A percentile compares a stretch with the other conserved stretches of the same genome.
Evolutionary conservation across 306 rosid species (phyloP).

Genomic region (Mucuna pruriens): DNA sequence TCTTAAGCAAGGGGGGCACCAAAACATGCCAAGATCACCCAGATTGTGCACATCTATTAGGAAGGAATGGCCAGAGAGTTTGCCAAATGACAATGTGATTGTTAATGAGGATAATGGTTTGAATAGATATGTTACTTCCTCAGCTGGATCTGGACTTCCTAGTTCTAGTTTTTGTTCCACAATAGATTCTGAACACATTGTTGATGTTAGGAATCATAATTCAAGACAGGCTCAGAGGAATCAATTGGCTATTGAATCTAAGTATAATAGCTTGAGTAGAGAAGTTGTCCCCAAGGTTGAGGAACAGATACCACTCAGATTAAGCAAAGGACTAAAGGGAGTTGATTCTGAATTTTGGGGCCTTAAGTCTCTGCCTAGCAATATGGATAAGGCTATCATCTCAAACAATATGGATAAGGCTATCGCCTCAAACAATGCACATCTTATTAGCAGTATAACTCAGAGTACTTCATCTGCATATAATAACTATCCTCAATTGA

Average conservation of each 20-base stretch:
- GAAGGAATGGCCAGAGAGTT: slow-evolving; percentile 44
- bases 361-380: slow-evolving; percentile 37
- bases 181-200: slow-evolving; percentile 40
- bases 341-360: slow-evolving; percentile 39
- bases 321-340: slow-evolving; percentile 48
- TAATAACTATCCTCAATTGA: slow-evolving; percentile 47
- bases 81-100: slow-evolving; percentile 33
- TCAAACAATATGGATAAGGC: slow-evolving; percentile 44
- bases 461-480: slow-evolving; percentile 43
- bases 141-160: slow-evolving; percentile 50
- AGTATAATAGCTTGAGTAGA: slow-evolving; percentile 37
- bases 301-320: slow-evolving; percentile 46
- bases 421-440: slow-evolving; percentile 45
- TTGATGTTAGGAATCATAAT: slow-evolving; percentile 38
- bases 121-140: slow-evolving; percentile 41
- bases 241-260: slow-evolving; percentile 42
- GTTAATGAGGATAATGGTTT: slow-evolving; percentile 46
- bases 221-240: slow-evolving; percentile 41
- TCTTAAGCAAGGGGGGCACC: slow-evolving; percentile 30
- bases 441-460: slow-evolving; percentile 17
- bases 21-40: slow-evolving; percentile 29
- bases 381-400: slow-evolving; percentile 43
- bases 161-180: slow-evolving; percentile 44
- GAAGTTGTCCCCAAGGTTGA: slow-evolving; percentile 37
- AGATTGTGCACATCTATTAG: slow-evolving; percentile 29